These are phyloP conservation scores for Podaxis carcinomalis DNA, from an alignment of 768 basidiomycete genomes.

Conservation along the genomic window DNA sequence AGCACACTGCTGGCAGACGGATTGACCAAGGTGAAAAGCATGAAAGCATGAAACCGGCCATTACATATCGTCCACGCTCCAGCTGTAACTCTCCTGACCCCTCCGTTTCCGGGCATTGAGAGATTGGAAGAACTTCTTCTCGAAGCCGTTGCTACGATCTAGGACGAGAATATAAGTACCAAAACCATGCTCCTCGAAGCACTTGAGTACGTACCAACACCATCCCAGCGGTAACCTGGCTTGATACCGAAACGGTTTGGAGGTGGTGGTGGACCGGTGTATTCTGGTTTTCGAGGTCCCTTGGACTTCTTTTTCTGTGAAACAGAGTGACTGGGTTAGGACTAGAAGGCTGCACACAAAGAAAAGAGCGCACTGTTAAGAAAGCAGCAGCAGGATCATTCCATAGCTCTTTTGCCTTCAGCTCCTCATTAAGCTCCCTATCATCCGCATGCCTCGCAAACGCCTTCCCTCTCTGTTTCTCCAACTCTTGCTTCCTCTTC, in stretches of 20 bases:
- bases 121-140: constrained; percentile 86
- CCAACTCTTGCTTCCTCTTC: constrained; percentile 56
- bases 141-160: constrained; percentile 94
- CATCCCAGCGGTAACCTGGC: constrained; percentile 98
- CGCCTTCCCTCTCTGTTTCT: constrained; percentile 58
- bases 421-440: constrained; percentile 76
- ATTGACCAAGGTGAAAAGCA: not conserved
- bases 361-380: constrained; percentile 61
- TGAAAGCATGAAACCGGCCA: too few relatives aligned
- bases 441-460: constrained; percentile 85
- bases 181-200: not conserved
- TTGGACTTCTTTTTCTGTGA: constrained; percentile 69
- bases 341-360: not conserved
- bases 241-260: constrained; percentile 95
- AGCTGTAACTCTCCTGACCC: constrained; percentile 71
- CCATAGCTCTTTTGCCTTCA: constrained; percentile 81
- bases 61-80: constrained; percentile 94
- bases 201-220: constrained; percentile 65
- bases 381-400: constrained; percentile 98
- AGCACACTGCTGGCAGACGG: not conserved
- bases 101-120: constrained; percentile 71
- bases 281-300: constrained; percentile 79
- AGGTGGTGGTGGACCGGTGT: constrained; percentile 81
- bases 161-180: not conserved
- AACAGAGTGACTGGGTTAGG: constrained; percentile 1